phyloP scores from a whole-genome alignment of 257 asterid genomes.

The Nicotiana sylvestris region DNA sequence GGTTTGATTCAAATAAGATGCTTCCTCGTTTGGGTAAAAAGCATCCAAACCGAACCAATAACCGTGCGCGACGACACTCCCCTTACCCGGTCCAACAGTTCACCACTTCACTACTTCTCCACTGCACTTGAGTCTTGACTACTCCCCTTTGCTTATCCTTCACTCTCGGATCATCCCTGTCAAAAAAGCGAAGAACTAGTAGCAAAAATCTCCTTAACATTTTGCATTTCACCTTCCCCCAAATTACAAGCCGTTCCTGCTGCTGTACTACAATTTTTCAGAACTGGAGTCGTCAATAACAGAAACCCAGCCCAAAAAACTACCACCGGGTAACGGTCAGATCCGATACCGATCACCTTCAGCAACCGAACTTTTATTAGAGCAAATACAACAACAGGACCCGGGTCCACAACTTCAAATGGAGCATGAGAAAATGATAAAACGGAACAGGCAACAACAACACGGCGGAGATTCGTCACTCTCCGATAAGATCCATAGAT shows the following conservation, averaged over 20 bases:
- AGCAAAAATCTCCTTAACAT: not conserved
- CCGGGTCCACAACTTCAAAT: slow-evolving; percentile 19
- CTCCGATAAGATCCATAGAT: slow-evolving; percentile 63
- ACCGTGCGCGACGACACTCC: too few relatives aligned
- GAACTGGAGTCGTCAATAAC: slow-evolving; percentile 47
- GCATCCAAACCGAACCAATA: too few relatives aligned
- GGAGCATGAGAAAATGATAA: slow-evolving; percentile 55
- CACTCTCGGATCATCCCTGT: not conserved
- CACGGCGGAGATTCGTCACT: slow-evolving; percentile 19
- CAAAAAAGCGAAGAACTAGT: too few relatives aligned
- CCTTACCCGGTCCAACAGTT: too few relatives aligned
- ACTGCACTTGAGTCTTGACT: not conserved
- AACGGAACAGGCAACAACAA: slow-evolving; percentile 40
- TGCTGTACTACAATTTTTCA: not conserved
- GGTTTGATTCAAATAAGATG: too few relatives aligned
- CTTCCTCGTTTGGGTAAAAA: too few relatives aligned
- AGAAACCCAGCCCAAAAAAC: slow-evolving; percentile 40
- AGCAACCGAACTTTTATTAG: slow-evolving; percentile 60
- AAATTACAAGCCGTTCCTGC: not conserved
- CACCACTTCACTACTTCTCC: not conserved
- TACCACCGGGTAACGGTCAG: slow-evolving; percentile 79
- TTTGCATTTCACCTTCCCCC: not conserved
- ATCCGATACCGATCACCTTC: slow-evolving; percentile 97
- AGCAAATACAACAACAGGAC: slow-evolving; percentile 44
- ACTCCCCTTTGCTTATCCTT: not conserved